Base-by-base conservation (phyloP, 2,329 filamentous ascomycete species). In the Teratosphaeria zuluensis region DNA sequence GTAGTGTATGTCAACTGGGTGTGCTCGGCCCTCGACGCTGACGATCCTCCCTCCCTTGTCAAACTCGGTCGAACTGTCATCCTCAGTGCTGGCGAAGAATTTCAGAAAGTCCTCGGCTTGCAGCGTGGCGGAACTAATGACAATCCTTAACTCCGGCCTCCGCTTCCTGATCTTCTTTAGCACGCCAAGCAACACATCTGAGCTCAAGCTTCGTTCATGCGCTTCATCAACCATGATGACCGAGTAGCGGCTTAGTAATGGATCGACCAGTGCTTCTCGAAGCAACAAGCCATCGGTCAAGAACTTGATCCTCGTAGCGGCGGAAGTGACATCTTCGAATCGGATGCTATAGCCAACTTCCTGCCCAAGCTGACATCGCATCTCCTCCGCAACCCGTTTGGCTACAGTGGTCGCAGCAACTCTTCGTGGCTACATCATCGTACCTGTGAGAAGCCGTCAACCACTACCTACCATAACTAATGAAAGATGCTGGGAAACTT, bases 141-240 rank as follows among this genome's bases (percentile, higher is more conserved):
- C 86, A 62, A 97, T 88, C 21, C 91, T 84, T 56, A 97, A 75
- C 59, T 96, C 92, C 7, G 87, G 82, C 51, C 94, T 81, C 68
- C 84, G 87, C 72, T 84, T 90, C 57, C 84, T 77, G 55, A 99
- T 92, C 73, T 97, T 97, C 72, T 95, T 96, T 46, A 99, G 74
- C 14, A 97, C 77, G 0, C 94, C 92, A 3, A 99, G 81, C 7
- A 97, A 79, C 12, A 99, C 84, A 69, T 99, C 94, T 0, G 92
- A 95, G 72, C 90, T 95, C 60, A 97, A 82, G 54, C 91, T 96
- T 57, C 94, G 82, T 74, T 97, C 92, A 70, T 99, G 94, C 6
- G 92, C 94, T 75, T 97, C 92, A 70, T 99, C 94, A 7, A 99
- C 88, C 90, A 99, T 96, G 66, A 99, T 90, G 52, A 96, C 88